Conservation (phyloP, 1,284 basidiomycete genomes). For the Leucoagaricus sp. region DNA sequence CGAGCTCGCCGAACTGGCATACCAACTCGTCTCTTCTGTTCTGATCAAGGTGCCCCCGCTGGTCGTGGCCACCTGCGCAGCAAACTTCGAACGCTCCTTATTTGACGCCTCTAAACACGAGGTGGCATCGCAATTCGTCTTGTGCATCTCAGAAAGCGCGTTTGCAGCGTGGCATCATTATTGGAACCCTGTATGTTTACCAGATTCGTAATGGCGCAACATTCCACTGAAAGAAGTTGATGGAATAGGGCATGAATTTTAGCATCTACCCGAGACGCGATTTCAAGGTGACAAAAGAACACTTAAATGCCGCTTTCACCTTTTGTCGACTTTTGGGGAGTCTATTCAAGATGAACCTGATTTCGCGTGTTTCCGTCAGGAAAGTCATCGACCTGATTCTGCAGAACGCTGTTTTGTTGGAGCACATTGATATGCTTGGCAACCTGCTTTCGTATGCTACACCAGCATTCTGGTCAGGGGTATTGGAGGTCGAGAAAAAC, state of each 20-base stretch:
- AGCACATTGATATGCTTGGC: conserved; percentile 11
- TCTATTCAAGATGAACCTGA: not conserved
- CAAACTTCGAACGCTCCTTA: not conserved
- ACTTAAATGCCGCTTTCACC: conserved; percentile 6
- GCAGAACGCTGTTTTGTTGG: conserved; percentile 8
- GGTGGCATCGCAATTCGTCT: conserved; percentile 9
- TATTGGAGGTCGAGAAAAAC: conserved; percentile 1
- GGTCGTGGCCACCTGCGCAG: not conserved
- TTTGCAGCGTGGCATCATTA: conserved; percentile 14
- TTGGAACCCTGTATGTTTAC: conserved; percentile 13
- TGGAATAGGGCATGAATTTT: not conserved
- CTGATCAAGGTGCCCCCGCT: not conserved
- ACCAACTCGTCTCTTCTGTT: conserved; percentile 6
- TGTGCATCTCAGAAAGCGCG: conserved; percentile 9
- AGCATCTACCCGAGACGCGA: conserved; percentile 10
- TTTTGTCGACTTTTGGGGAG: conserved; percentile 8
- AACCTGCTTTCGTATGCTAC: conserved; percentile 7
- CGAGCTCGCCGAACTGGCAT: conserved; percentile 3
- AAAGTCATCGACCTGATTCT: conserved; percentile 10
- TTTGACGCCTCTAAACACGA: conserved; percentile 9
- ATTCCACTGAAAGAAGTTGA: not conserved
- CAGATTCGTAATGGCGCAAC: not conserved
- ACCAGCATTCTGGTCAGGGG: conserved; percentile 1
- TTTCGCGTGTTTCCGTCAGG: not conserved
- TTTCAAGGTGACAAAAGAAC: conserved; percentile 10